Conservation (phyloP, 495 filamentous ascomycete species). For the Bombardia bombarda region DNA sequence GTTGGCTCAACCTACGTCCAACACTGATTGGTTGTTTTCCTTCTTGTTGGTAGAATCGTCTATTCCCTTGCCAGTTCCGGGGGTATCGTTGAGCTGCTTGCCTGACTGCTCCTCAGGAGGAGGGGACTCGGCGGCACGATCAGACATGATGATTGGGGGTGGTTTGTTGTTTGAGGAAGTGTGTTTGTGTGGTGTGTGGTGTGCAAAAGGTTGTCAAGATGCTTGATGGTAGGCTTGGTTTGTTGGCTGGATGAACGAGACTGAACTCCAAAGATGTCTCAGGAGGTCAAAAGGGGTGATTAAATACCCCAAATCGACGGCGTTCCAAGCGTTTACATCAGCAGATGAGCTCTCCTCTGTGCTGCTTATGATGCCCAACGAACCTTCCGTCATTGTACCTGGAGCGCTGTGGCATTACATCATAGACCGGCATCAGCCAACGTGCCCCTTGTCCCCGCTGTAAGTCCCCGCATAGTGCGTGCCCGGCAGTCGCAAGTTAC, state of each 20-base stretch:
- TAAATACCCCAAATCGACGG: not conserved
- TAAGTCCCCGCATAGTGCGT: not conserved
- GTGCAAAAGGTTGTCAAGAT: not conserved
- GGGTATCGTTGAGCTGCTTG: constrained; percentile 51
- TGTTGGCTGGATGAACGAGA: not conserved
- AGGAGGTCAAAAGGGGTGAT: not conserved
- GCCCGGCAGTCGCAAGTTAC: not conserved
- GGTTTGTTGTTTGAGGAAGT: not conserved
- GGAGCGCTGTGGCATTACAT: constrained; percentile 11
- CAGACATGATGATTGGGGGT: constrained; percentile 13
- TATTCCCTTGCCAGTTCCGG: constrained; percentile 49
- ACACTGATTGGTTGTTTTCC: constrained; percentile 36
- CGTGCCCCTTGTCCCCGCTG: not conserved
- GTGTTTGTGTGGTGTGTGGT: not conserved
- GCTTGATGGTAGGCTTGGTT: not conserved
- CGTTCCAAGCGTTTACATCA: not conserved
- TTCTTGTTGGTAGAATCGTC: constrained; percentile 41
- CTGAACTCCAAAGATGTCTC: not conserved
- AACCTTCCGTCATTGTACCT: constrained; percentile 1
- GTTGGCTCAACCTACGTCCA: constrained; percentile 31
- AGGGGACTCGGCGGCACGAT: constrained; percentile 66
- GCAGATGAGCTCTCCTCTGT: not conserved
- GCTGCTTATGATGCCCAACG: not conserved
- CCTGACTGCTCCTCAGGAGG: constrained; percentile 60
- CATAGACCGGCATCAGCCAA: constrained; percentile 6